phyloP scores from a whole-genome alignment of 2,329 filamentous ascomycete genomes.

The Dryadomyces sulphureus region DNA sequence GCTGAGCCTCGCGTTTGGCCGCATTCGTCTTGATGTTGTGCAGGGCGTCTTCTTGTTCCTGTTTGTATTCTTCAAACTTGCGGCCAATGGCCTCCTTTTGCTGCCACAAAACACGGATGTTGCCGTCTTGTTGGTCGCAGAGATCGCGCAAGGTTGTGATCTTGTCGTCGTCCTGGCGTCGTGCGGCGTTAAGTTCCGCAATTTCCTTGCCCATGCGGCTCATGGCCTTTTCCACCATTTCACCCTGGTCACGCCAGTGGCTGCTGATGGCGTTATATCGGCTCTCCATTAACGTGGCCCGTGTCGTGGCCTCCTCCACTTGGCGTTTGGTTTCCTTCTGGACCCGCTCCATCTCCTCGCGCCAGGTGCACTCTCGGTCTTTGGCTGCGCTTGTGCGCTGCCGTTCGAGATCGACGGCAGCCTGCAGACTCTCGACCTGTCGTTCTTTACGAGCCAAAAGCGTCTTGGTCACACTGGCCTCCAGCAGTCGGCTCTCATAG shows the following conservation, averaged over 20 bases:
- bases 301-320: conserved; percentile 49
- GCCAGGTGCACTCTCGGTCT: conserved; percentile 46
- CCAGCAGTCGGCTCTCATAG: conserved; percentile 54
- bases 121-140: conserved; percentile 58
- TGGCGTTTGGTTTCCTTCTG: conserved; percentile 44
- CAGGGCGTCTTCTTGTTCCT: conserved; percentile 46
- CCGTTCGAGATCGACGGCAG: conserved; percentile 48
- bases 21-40: conserved; percentile 43
- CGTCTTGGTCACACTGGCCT: conserved; percentile 57
- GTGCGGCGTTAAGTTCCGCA: conserved; percentile 35
- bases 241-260: conserved; percentile 53
- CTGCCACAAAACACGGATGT: conserved; percentile 43
- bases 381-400: conserved; percentile 44
- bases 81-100: conserved; percentile 47
- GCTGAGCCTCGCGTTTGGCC: conserved; percentile 42
- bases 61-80: conserved; percentile 50
- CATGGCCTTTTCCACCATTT: conserved; percentile 40
- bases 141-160: conserved; percentile 51
- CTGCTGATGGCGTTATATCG: conserved; percentile 52
- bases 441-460: conserved; percentile 58
- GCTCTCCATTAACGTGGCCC: conserved; percentile 53
- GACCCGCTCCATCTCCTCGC: conserved; percentile 46
- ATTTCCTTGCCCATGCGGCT: conserved; percentile 38
- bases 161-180: conserved; percentile 45
- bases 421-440: conserved; percentile 55